phyloP scores from a whole-genome alignment of 1,139 yeast genomes.

The Suhomyces bribrorum region DNA sequence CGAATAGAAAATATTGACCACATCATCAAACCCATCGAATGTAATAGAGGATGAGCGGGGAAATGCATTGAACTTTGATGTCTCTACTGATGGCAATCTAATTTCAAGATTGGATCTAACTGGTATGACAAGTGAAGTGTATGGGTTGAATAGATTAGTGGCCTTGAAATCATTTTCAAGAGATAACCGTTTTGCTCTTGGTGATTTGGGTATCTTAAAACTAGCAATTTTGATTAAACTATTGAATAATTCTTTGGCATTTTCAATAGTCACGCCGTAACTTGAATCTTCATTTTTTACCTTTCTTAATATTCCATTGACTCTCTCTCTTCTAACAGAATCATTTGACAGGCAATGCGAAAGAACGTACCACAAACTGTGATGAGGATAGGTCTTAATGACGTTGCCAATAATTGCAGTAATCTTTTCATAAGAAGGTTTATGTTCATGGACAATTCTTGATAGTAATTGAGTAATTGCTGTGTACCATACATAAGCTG shows the following conservation, averaged over 20 bases:
- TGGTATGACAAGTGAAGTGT: slow-evolving; percentile 74
- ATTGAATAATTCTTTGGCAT: slow-evolving; percentile 37
- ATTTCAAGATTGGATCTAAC: slow-evolving; percentile 73
- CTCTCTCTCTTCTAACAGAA: slow-evolving; percentile 54
- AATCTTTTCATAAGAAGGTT: slow-evolving; percentile 57
- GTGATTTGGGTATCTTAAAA: slow-evolving; percentile 37
- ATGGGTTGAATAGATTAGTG: slow-evolving; percentile 52
- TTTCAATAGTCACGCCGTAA: slow-evolving; percentile 21
- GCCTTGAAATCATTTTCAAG: slow-evolving; percentile 49
- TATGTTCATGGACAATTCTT: slow-evolving; percentile 67
- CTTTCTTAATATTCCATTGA: slow-evolving; percentile 27
- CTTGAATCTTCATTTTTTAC: slow-evolving; percentile 18
- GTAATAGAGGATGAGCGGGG: slow-evolving; percentile 55
- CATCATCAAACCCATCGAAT: slow-evolving; percentile 58
- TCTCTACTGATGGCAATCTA: slow-evolving; percentile 54
- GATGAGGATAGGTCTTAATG: slow-evolving; percentile 70
- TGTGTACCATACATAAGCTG: slow-evolving; percentile 74
- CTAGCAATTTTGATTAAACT: slow-evolving; percentile 40
- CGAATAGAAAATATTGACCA: slow-evolving; percentile 71
- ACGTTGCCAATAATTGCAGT: slow-evolving; percentile 57
- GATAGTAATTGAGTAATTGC: slow-evolving; percentile 86
- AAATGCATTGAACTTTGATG: slow-evolving; percentile 53
- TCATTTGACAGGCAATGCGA: slow-evolving; percentile 75
- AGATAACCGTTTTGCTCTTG: slow-evolving; percentile 31
- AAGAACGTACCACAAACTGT: slow-evolving; percentile 81